Evolutionary conservation across 2,329 filamentous ascomycete genomes (phyloP).

Genomic region (Stenocarpella maydis): DNA sequence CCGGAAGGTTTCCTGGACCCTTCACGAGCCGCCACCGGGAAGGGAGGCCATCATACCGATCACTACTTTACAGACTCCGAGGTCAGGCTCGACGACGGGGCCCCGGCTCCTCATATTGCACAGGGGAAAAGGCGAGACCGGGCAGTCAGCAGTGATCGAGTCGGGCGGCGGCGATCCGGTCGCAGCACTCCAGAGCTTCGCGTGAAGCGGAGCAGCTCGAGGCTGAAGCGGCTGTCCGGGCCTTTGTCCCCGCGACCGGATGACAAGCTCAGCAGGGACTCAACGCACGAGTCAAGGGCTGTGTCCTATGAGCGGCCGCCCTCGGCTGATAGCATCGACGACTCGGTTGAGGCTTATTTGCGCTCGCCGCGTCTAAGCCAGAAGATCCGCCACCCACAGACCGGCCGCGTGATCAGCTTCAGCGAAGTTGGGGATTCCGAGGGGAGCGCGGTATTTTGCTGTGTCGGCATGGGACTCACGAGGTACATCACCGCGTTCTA

Average conservation of each 20-base stretch:
- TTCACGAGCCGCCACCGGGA: slow-evolving; percentile 43
- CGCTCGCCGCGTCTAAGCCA: slow-evolving; percentile 85
- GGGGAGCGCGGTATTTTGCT: slow-evolving; percentile 93
- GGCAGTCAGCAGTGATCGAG: slow-evolving; percentile 56
- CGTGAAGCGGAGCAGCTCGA: slow-evolving; percentile 64
- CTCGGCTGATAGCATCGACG: slow-evolving; percentile 87
- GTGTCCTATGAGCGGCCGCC: slow-evolving; percentile 75
- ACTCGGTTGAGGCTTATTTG: slow-evolving; percentile 86
- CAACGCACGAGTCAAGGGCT: slow-evolving; percentile 33
- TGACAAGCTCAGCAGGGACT: slow-evolving; percentile 39
- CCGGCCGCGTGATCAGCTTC: slow-evolving; percentile 89
- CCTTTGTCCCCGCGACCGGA: slow-evolving; percentile 53
- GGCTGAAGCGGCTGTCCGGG: slow-evolving; percentile 65
- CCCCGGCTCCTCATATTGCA: slow-evolving; percentile 73
- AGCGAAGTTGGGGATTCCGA: slow-evolving; percentile 95
- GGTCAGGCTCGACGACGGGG: slow-evolving; percentile 65
- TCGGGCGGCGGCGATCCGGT: slow-evolving; percentile 55
- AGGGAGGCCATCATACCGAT: slow-evolving; percentile 30
- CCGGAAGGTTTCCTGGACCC: slow-evolving; percentile 34
- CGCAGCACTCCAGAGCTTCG: slow-evolving; percentile 57
- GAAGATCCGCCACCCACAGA: slow-evolving; percentile 85
- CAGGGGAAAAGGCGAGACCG: slow-evolving; percentile 63
- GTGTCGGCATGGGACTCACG: slow-evolving; percentile 96
- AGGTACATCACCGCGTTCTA: slow-evolving; percentile 97
- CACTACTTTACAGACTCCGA: slow-evolving; percentile 36